Conservation (phyloP, 2,329 filamentous ascomycete species). For the Aspergillus glaucus region DNA sequence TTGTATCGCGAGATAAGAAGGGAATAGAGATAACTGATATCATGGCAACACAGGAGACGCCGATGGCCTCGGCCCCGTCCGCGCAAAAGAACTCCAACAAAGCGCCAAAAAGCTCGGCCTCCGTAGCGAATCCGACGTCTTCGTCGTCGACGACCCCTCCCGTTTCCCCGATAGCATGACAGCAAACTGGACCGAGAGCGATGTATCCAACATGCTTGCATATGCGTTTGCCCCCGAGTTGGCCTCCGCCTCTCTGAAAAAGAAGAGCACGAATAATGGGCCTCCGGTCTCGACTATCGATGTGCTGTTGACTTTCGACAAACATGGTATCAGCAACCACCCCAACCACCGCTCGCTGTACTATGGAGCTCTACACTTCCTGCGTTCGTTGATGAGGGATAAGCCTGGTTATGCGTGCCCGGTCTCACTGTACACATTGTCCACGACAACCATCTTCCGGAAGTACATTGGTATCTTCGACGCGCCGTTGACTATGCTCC, state of each 20-base stretch:
- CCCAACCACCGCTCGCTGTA: constrained; percentile 91
- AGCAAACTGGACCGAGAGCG: constrained; percentile 63
- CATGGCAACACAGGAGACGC: constrained; percentile 58
- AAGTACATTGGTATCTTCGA: constrained; percentile 82
- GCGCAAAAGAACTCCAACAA: constrained; percentile 76
- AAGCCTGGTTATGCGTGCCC: constrained; percentile 62
- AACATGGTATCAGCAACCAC: constrained; percentile 73
- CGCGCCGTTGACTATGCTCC: constrained; percentile 60
- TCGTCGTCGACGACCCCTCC: constrained; percentile 72
- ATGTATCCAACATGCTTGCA: constrained; percentile 64
- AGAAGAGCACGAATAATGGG: constrained; percentile 17
- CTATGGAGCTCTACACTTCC: constrained; percentile 69
- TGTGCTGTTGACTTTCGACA: constrained; percentile 83
- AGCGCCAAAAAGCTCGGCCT: constrained; percentile 73
- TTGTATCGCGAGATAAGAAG: too few relatives aligned
- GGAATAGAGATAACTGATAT: background rate
- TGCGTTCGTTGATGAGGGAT: constrained; percentile 58
- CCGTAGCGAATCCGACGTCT: constrained; percentile 67
- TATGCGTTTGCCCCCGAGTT: constrained; percentile 67
- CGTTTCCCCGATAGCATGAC: constrained; percentile 86
- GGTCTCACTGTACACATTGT: constrained; percentile 79
- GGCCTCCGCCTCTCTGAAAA: constrained; percentile 20
- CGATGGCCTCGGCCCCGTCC: constrained; percentile 75
- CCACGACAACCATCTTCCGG: constrained; percentile 62
- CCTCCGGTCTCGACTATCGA: constrained; percentile 60